Conservation (phyloP, 2,329 filamentous ascomycete genomes). For the Xylogone sp. region DNA sequence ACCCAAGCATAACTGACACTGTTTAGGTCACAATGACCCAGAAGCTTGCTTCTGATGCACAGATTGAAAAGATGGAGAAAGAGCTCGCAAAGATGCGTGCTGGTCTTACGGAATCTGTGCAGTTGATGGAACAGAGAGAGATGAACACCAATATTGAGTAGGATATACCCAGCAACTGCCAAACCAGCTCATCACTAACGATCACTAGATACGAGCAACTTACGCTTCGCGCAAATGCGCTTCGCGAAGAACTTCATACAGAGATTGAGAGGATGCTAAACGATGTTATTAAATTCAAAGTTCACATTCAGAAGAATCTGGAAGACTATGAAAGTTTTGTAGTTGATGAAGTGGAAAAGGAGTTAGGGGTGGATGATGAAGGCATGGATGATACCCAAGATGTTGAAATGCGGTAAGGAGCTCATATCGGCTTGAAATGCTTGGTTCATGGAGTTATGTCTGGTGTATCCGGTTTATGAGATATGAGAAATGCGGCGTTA, state of each 20-base stretch:
- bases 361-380: conserved; percentile 62
- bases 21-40: conserved; percentile 67
- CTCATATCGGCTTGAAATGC: neutral
- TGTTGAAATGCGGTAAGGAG: conserved; percentile 36
- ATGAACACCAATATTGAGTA: conserved; percentile 97
- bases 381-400: conserved; percentile 48
- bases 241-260: conserved; percentile 96
- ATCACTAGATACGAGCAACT: conserved; percentile 77
- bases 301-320: conserved; percentile 87
- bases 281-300: conserved; percentile 97
- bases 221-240: conserved; percentile 73
- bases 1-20: conserved; percentile 9
- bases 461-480: neutral
- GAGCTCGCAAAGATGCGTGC: conserved; percentile 91
- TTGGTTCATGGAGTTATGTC: neutral
- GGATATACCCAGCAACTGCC: conserved; percentile 25
- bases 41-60: conserved; percentile 82
- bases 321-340: conserved; percentile 95
- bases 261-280: conserved; percentile 95
- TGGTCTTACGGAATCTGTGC: conserved; percentile 78
- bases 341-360: conserved; percentile 85
- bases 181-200: conserved; percentile 12
- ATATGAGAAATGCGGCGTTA: neutral
- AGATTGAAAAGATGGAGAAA: conserved; percentile 99
- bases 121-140: conserved; percentile 89